Evolutionary conservation across 768 basidiomycete species (phyloP), one percentile per base, ranked within the genome.

Genomic region (Mycena filopes): DNA sequence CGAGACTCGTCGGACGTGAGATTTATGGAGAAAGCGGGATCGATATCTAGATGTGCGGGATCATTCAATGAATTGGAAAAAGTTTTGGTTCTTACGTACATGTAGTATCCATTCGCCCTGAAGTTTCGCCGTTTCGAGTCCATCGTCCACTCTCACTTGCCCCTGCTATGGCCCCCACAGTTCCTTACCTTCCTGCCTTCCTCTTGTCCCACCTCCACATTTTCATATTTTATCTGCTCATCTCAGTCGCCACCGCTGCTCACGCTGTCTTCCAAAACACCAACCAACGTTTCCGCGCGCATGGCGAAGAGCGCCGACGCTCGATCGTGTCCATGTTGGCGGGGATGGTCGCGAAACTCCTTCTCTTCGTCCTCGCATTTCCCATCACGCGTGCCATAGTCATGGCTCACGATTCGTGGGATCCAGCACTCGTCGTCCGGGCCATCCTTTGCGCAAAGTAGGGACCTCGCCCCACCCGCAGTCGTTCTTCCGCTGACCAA

Each of bases 231-330:
- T 60, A 50, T 10, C 20, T 23, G 6, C 58, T 60, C 25, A 50
- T n/a, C 29, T 18, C 40, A 10, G 47, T 51, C 21, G 58, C 58
- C 21, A 29, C 13, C 25, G 40, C 21, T 15, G 56, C 58, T 7
- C 58, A 50, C 3, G 9, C 28, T 6, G 33, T 60, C 23, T 40
- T 60, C 36, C 40, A 60, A 29, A 41, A 28, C 7, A 49, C 38
- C 11, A 60, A 60, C 28, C 26, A 2, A 13, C 62, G 62, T 21
- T 63, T 63, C 41, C 53, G 55, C 16, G 31, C n/a, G 25, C 62
- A 63, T 10, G 47, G 54, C 6, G 62, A 63, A 38, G 62, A 56
- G 40, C 46, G 55, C 11, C 62, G 54, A 3, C 62, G 62, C 23
- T 63, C 62, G 9, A 25, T 63, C 26, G 54, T 40, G 9, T 63